These are phyloP conservation scores for Bipolaris sorokiniana DNA, from an alignment of 2,329 filamentous ascomycete species.

Conservation along the genomic window DNA sequence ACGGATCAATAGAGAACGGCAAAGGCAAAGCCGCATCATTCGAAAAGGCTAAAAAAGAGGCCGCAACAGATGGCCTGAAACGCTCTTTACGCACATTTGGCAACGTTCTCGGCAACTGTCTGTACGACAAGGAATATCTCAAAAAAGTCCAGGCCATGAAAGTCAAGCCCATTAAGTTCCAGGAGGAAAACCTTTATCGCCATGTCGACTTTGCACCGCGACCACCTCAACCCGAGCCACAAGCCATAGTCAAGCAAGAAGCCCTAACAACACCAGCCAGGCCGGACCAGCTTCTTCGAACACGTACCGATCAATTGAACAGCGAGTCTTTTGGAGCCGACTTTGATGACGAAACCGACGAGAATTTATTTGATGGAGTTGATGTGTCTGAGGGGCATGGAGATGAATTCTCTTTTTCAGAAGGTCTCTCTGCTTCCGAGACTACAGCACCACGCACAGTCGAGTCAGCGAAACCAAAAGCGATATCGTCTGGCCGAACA, in stretches of 20 bases:
- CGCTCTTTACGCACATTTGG: constrained; percentile 89
- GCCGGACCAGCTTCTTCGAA: constrained; percentile 33
- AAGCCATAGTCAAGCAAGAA: constrained; percentile 37
- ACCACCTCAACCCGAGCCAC: constrained; percentile 47
- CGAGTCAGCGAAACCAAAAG: constrained; percentile 23
- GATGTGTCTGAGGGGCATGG: constrained; percentile 69
- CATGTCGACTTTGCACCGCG: constrained; percentile 72
- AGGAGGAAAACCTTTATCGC: constrained; percentile 79
- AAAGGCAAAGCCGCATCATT: constrained; percentile 95
- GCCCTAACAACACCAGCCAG: constrained; percentile 31
- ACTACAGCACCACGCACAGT: constrained; percentile 20
- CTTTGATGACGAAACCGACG: constrained; percentile 63
- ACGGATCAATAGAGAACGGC: constrained; percentile 94
- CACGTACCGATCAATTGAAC: constrained; percentile 42
- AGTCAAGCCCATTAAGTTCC: constrained; percentile 75
- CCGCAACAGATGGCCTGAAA: constrained; percentile 92
- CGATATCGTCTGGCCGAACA: constrained; percentile 27
- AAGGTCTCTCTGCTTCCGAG: constrained; percentile 28
- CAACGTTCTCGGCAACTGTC: constrained; percentile 96
- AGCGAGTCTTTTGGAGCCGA: constrained; percentile 49
- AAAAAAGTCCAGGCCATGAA: constrained; percentile 90
- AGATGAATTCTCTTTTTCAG: constrained; percentile 40
- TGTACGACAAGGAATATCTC: constrained; percentile 96
- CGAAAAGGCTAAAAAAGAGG: constrained; percentile 98
- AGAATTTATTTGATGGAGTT: constrained; percentile 63